Base-by-base conservation (phyloP, 441 rosid species). In the Populus hybrid region DNA sequence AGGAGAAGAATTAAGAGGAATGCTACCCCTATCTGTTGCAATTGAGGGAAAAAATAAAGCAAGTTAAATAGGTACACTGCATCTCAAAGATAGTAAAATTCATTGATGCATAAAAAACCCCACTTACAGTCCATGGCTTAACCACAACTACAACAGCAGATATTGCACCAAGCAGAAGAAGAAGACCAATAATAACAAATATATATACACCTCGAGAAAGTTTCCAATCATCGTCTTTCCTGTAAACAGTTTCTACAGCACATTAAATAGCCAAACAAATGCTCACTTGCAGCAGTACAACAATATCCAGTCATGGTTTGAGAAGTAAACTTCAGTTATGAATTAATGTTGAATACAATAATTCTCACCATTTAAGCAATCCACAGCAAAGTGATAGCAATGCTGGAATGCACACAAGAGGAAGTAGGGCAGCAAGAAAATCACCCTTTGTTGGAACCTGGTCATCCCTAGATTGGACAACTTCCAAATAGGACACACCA, bases 211-310 rank as follows among this genome's bases (percentile, higher is more conserved):
- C 99, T 76, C 86, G 94, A 80, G 99, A 97, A 72, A 97, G 89
- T 83, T 86, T 97, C 99, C 99, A 97, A 84, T 84, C 88, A 82
- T 97, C 99, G 77, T 97, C 99, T 87, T 94, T 97, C 99, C 99
- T 95, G 95, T 78, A 87, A 82, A 82, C 75, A 83, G 79, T 70
- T 76, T 77, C 63, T 50, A 71, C 50, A 79, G 57, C 71, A 75
- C 34, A 61, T 71, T 61, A 78, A 65, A 74, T 40, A 16, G 50
- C 35, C 10, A 1, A 82, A 78, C 24, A 74, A 73, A 16, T 70
- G 63, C 30, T 35, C 35, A 64, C 75, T 71, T 67, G 73, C 81
- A 75, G 78, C 34, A 10, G 50, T 32, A 7, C 2, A 6, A 64
- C 18, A 69, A 79, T 53, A 30, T 34, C n/a, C 74, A 59, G 24